A percentile compares a stretch with the other conserved stretches of the same genome.
These are phyloP conservation scores for Hygrocybe punicea DNA, from an alignment of 768 basidiomycete species.

Conservation along the genomic window DNA sequence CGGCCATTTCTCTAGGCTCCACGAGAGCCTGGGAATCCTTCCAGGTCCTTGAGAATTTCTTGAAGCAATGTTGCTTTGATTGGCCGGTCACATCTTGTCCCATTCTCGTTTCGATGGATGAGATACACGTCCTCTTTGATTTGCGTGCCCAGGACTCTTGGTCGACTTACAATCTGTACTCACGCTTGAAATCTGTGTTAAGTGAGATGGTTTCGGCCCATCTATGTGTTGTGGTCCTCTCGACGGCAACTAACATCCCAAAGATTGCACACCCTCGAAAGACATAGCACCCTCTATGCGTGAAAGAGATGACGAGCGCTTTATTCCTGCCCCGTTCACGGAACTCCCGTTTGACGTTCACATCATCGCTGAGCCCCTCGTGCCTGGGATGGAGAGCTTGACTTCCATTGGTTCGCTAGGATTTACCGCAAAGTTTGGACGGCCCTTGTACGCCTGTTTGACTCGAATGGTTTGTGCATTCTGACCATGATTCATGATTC, in stretches of 20 bases:
- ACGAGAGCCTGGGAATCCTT: neutral
- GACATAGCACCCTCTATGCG: constrained; percentile 3
- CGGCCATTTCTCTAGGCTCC: neutral
- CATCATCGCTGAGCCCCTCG: constrained; percentile 1
- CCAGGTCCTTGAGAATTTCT: neutral
- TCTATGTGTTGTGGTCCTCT: constrained; percentile 2
- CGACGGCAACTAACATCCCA: constrained; percentile 5
- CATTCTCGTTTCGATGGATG: constrained; percentile 6
- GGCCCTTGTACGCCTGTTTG: constrained; percentile 2
- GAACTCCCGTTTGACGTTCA: constrained; percentile 4
- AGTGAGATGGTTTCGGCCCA: neutral
- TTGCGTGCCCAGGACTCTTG: neutral
- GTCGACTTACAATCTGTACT: neutral
- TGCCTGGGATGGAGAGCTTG: neutral
- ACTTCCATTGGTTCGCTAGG: constrained; percentile 1
- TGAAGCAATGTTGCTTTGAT: constrained; percentile 5
- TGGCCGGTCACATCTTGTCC: constrained; percentile 1
- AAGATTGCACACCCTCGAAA: constrained; percentile 1
- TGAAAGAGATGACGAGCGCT: neutral
- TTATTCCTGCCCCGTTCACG: constrained; percentile 1
- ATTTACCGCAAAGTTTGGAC: constrained; percentile 8
- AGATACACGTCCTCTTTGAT: constrained; percentile 4
- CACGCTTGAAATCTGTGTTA: constrained; percentile 7
- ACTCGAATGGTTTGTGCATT: neutral
- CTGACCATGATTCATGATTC: neutral